Conservation (phyloP, 2,329 filamentous ascomycete species). For the Trichoderma koningiopsis region DNA sequence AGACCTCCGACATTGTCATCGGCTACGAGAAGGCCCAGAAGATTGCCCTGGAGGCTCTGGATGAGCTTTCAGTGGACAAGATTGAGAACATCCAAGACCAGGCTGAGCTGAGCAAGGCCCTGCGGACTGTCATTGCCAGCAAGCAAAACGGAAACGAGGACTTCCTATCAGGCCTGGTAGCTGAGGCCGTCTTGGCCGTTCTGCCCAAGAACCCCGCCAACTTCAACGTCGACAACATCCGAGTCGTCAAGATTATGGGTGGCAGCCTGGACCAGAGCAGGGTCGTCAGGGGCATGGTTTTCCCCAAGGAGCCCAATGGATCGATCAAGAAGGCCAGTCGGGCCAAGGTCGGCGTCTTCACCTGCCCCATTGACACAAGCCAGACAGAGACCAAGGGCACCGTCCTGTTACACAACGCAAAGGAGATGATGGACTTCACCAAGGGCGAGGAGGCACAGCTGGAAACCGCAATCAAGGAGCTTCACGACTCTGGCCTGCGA, state of each 20-base stretch:
- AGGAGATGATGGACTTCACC: slow-evolving; percentile 98
- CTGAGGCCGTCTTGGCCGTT: slow-evolving; percentile 82
- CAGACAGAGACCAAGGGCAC: slow-evolving; percentile 99
- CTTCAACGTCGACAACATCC: slow-evolving; percentile 99
- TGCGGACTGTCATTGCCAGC: slow-evolving; percentile 91
- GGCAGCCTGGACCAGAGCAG: slow-evolving; percentile 91
- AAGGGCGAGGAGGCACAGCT: slow-evolving; percentile 94
- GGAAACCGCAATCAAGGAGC: slow-evolving; percentile 88
- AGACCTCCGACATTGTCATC: slow-evolving; percentile 95
- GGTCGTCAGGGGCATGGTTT: slow-evolving; percentile 98
- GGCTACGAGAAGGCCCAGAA: slow-evolving; percentile 95
- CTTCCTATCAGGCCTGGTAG: slow-evolving; percentile 80
- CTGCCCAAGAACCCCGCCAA: slow-evolving; percentile 92
- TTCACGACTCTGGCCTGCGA: slow-evolving; percentile 89
- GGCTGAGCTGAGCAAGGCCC: slow-evolving; percentile 87
- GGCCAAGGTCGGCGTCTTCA: slow-evolving; percentile 96
- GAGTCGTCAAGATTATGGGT: slow-evolving; percentile 99
- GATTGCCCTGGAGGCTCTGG: slow-evolving; percentile 80
- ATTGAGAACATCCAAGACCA: slow-evolving; percentile 80
- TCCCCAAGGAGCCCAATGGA: slow-evolving; percentile 92
- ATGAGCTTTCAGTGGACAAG: slow-evolving; percentile 89
- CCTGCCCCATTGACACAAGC: slow-evolving; percentile 90
- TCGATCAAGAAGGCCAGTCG: slow-evolving; percentile 85
- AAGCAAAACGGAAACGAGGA: slow-evolving; percentile 97
- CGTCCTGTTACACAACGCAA: slow-evolving; percentile 91